Evolutionary conservation across 345 rosid species (phyloP), one percentile per base, ranked within the genome.

Genomic region (Gossypium sturtianum): DNA sequence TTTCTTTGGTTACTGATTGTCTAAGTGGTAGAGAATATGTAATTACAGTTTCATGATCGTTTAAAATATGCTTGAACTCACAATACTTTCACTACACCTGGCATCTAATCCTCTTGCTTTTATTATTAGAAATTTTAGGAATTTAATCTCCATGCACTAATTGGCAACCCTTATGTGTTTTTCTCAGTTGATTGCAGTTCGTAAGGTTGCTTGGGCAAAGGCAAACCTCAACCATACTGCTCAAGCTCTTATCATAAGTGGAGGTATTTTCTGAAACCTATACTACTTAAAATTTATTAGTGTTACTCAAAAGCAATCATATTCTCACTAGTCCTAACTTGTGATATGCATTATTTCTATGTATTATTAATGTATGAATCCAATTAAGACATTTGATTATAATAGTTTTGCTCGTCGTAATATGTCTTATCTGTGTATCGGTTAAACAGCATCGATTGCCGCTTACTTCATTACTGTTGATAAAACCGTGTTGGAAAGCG

Each of bases 171-270:
- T 56, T 16, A 15, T 23, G 12, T 12, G 20, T 56, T 20, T 57
- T 72, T 64, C 48, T 67, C 88, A 90, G 92, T 75, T 90, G 80
- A 49, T 41, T 62, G 89, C 81, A 12, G 84, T 75, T 70, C 91
- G 95, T 57, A 43, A 64, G 76, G 63, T 87, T 78, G 92, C 89
- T 27, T 90, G 92, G 95, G 95, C 92, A 56, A 88, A 86, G 82
- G 87, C 89, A 17, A 90, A 90, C 80, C 87, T 90, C 61, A 90
- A 88, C 77, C 83, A 90, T 71, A 84, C 88, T 68, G 92, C 87
- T 69, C 95, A 90, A 79, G 88, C 95, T 48, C 92, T 90, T 41
- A 79, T 90, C 72, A 83, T 88, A 77, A 85, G 86, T 15, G 86
- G 79, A 78, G 91, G 95, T 88, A 84, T 47, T 34, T 34, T 67